Conservation (phyloP, 169 alveolate genomes). For the Cyclospora cayetanensis region DNA sequence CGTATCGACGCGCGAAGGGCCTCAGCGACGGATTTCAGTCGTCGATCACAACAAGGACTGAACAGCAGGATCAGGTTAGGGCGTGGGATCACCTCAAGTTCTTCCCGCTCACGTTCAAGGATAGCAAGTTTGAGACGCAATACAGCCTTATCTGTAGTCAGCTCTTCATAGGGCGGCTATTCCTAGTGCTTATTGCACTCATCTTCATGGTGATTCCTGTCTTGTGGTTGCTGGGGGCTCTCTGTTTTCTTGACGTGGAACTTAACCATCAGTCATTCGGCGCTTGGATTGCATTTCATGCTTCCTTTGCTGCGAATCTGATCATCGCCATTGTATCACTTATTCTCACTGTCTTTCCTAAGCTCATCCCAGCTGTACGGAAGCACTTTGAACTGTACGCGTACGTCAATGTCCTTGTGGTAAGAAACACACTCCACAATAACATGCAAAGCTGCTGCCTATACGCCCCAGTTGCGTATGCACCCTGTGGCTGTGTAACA, state of each 20-base stretch:
- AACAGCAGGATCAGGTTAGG: background rate
- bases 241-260: background rate
- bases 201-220: conserved; percentile 32
- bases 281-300: conserved; percentile 56
- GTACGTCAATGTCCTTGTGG: conserved; percentile 38
- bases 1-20: conserved; percentile 33
- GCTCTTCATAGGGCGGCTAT: conserved; percentile 40
- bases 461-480: too few relatives aligned
- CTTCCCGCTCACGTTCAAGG: conserved; percentile 49
- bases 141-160: conserved; percentile 41
- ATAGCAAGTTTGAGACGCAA: conserved; percentile 5
- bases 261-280: background rate
- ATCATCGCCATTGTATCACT: background rate
- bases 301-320: conserved; percentile 12
- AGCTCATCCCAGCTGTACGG: background rate
- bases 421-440: too few relatives aligned
- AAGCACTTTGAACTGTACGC: conserved; percentile 24
- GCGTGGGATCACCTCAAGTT: background rate
- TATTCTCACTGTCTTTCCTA: background rate
- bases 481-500: too few relatives aligned
- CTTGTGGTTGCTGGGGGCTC: conserved; percentile 6
- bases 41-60: background rate
- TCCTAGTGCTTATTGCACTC: background rate
- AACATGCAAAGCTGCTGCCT: too few relatives aligned
- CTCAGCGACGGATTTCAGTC: background rate